Percentiles rank a stretch among this genome's conserved stretches.
phyloP scores from a whole-genome alignment of 805 yeast genomes.

The Torulaspora maleeae region DNA sequence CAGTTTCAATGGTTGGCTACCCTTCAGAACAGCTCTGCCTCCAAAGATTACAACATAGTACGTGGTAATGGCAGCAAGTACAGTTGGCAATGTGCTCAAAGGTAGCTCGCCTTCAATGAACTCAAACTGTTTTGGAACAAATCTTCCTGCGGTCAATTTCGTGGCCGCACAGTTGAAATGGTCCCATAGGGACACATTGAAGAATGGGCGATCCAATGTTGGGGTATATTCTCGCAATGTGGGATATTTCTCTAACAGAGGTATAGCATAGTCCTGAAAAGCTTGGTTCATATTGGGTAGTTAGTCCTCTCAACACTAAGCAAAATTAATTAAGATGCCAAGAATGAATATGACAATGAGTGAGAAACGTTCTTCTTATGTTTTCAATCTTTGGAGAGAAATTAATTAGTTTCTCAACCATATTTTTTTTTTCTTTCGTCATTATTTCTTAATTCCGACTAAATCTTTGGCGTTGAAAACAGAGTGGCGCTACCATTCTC shows the following conservation, averaged over 20 bases:
- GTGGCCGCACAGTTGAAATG: constrained; percentile 26
- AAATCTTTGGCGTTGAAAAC: not conserved
- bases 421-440: not conserved
- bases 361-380: not conserved
- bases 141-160: constrained; percentile 23
- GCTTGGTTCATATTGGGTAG: constrained; percentile 6
- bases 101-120: constrained; percentile 64
- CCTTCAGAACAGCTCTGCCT: constrained; percentile 62
- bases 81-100: constrained; percentile 60
- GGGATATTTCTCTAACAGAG: constrained; percentile 23
- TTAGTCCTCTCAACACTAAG: not conserved
- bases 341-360: not conserved
- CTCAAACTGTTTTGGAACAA: constrained; percentile 47
- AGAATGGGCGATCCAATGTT: constrained; percentile 35
- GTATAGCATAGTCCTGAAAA: constrained; percentile 16
- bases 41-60: constrained; percentile 84
- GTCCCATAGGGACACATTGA: constrained; percentile 34
- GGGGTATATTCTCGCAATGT: constrained; percentile 22
- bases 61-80: constrained; percentile 51
- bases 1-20: constrained; percentile 64
- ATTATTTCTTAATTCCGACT: constrained; percentile 1
- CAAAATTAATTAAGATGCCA: not conserved
- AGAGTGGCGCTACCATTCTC: not conserved
- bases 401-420: not conserved
- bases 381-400: not conserved